These are phyloP conservation scores for Puccinia horiana DNA, from an alignment of 1,284 basidiomycete genomes.

Conservation along the genomic window DNA sequence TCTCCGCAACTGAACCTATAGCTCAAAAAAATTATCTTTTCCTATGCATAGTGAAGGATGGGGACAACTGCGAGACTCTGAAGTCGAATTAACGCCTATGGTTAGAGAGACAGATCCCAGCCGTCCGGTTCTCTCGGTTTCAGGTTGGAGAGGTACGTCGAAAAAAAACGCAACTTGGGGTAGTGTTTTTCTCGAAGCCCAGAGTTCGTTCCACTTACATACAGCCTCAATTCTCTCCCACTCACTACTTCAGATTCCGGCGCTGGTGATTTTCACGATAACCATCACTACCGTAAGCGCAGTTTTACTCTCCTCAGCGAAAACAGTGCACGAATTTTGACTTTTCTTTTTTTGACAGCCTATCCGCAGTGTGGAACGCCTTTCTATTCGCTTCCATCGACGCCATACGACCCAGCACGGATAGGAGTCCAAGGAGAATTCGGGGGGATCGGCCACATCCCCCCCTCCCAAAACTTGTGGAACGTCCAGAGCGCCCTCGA, in stretches of 20 bases:
- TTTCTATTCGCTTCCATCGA: conserved; percentile 13
- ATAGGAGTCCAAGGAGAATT: conserved; percentile 44
- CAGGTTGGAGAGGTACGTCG: conserved; percentile 36
- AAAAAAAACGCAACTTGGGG: not conserved
- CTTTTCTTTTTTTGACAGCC: conserved; percentile 3
- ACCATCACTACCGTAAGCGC: conserved; percentile 42
- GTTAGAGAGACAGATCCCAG: conserved; percentile 26
- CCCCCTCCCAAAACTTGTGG: conserved; percentile 19
- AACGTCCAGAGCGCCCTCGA: conserved; percentile 17
- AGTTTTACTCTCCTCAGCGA: not conserved
- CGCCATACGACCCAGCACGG: conserved; percentile 28
- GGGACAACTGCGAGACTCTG: conserved; percentile 24
- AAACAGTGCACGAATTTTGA: not conserved
- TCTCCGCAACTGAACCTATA: not conserved
- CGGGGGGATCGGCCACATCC: conserved; percentile 44
- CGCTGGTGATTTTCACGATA: conserved; percentile 41
- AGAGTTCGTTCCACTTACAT: not conserved
- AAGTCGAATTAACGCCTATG: conserved; percentile 21
- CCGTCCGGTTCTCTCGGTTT: conserved; percentile 24
- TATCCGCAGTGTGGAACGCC: conserved; percentile 43
- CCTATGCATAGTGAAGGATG: conserved; percentile 37
- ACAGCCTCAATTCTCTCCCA: not conserved
- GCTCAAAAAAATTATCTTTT: not conserved
- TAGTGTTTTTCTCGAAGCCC: not conserved
- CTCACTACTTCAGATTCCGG: conserved; percentile 4